Evolutionary conservation across 2,329 filamentous ascomycete species (phyloP).

Genomic region (Thielaviopsis punctulata): DNA sequence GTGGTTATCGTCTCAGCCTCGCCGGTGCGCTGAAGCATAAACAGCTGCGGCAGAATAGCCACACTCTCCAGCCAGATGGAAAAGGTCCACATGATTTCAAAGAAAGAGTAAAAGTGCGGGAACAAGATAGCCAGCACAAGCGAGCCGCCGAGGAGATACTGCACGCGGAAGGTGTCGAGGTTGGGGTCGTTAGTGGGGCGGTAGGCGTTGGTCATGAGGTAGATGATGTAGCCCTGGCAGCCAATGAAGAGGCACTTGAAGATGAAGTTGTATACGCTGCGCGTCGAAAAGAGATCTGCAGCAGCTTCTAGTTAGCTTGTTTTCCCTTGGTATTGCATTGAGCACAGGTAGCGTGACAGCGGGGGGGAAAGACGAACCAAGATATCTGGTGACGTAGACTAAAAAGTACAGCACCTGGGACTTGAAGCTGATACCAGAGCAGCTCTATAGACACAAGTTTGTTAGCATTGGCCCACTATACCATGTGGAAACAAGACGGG

Average conservation of each 20-base stretch:
- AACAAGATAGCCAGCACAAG: slow-evolving; percentile 64
- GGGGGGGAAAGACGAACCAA: slow-evolving; percentile 38
- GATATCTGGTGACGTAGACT: slow-evolving; percentile 85
- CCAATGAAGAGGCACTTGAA: slow-evolving; percentile 94
- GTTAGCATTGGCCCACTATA: slow-evolving; percentile 1
- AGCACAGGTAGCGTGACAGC: too few relatives aligned
- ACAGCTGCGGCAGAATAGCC: slow-evolving; percentile 89
- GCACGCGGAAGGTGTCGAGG: slow-evolving; percentile 90
- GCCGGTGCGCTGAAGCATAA: slow-evolving; percentile 93
- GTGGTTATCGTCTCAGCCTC: slow-evolving; percentile 99
- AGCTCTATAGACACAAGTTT: slow-evolving; percentile 45
- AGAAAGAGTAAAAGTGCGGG: slow-evolving; percentile 65
- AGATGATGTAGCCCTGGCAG: slow-evolving; percentile 84
- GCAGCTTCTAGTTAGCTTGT: not conserved
- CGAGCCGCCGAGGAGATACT: slow-evolving; percentile 76
- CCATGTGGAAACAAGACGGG: not conserved
- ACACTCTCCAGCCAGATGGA: slow-evolving; percentile 97
- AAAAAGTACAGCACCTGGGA: slow-evolving; percentile 89
- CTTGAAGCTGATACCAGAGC: slow-evolving; percentile 95
- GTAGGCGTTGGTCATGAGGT: slow-evolving; percentile 95
- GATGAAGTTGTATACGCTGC: slow-evolving; percentile 75
- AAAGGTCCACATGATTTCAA: slow-evolving; percentile 92
- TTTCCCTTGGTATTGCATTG: slow-evolving; percentile 7
- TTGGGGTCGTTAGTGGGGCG: slow-evolving; percentile 95
- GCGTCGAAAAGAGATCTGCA: slow-evolving; percentile 68